phyloP scores from a whole-genome alignment of 2,329 filamentous ascomycete genomes.

The Xylaria sp. region DNA sequence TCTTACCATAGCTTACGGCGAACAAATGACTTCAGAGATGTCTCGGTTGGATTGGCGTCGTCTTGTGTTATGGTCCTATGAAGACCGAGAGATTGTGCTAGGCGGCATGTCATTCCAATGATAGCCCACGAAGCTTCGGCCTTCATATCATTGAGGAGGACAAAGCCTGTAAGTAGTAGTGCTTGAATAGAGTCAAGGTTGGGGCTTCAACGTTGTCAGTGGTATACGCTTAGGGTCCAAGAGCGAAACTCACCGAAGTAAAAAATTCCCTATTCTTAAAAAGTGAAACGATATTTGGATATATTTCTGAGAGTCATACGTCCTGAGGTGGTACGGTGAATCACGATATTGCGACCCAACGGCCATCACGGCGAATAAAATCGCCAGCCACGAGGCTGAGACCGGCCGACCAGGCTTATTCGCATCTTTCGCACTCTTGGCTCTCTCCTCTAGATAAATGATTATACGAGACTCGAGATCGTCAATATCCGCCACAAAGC shows the following conservation, averaged over 20 bases:
- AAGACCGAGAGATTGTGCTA: slow-evolving; percentile 72
- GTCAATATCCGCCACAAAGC: slow-evolving; percentile 72
- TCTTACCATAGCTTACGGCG: slow-evolving; percentile 65
- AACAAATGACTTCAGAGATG: slow-evolving; percentile 63
- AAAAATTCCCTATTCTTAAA: slow-evolving; percentile 69
- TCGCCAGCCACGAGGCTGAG: slow-evolving; percentile 72
- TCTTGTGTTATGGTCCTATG: slow-evolving; percentile 61
- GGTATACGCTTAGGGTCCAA: too few species aligned
- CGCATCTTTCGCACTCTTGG: slow-evolving; percentile 61
- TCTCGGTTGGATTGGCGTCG: slow-evolving; percentile 57
- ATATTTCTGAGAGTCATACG: slow-evolving; percentile 68
- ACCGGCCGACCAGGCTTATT: slow-evolving; percentile 61
- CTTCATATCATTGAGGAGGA: slow-evolving; percentile 75
- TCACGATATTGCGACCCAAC: slow-evolving; percentile 75
- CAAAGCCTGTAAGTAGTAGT: slow-evolving; percentile 69
- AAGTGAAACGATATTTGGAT: slow-evolving; percentile 74
- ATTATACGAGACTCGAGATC: slow-evolving; percentile 72
- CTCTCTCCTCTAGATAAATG: slow-evolving; percentile 72
- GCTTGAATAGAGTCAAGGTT: slow-evolving; percentile 74
- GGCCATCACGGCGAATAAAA: slow-evolving; percentile 71
- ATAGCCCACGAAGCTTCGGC: slow-evolving; percentile 74
- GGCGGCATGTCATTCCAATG: slow-evolving; percentile 69
- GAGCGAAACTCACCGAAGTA: slow-evolving; percentile 60
- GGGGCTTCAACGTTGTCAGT: slow-evolving; percentile 54
- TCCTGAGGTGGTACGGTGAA: slow-evolving; percentile 69